A percentile compares a stretch with the other conserved stretches of the same genome.
Evolutionary conservation across 345 rosid species (phyloP).

Genomic region (Aquilaria yunnanensis): DNA sequence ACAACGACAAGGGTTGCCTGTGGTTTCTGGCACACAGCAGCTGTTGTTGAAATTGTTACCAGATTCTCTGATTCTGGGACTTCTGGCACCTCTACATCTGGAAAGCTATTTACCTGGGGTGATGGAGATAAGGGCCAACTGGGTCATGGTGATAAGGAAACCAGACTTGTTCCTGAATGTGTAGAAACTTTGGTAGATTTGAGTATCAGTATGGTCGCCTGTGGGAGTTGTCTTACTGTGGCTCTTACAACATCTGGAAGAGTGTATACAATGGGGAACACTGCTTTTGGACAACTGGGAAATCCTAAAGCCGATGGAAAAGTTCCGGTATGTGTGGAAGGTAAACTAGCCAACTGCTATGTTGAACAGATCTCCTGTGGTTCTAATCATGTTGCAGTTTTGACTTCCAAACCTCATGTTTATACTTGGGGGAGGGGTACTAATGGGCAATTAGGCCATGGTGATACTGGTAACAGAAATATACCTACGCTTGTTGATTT

Average conservation of each 20-base stretch:
- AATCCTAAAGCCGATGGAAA: slow-evolving; percentile 48
- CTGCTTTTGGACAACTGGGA: slow-evolving; percentile 72
- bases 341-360: slow-evolving; percentile 36
- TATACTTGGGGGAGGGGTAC: slow-evolving; percentile 85
- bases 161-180: slow-evolving; percentile 55
- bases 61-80: slow-evolving; percentile 38
- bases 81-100: slow-evolving; percentile 26
- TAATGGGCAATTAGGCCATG: slow-evolving; percentile 91
- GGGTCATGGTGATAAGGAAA: slow-evolving; percentile 66
- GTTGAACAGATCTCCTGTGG: slow-evolving; percentile 82
- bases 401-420: slow-evolving; percentile 61
- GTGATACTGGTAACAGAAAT: slow-evolving; percentile 46
- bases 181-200: slow-evolving; percentile 38
- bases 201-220: slow-evolving; percentile 54
- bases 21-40: slow-evolving; percentile 96
- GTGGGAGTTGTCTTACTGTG: slow-evolving; percentile 68
- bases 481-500: slow-evolving; percentile 51
- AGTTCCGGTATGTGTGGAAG: slow-evolving; percentile 51
- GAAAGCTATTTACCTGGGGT: slow-evolving; percentile 85
- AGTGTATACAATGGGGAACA: slow-evolving; percentile 82
- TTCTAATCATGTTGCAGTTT: slow-evolving; percentile 66
- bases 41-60: slow-evolving; percentile 48
- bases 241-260: slow-evolving; percentile 59
- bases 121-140: slow-evolving; percentile 69
- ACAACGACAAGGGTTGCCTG: slow-evolving; percentile 61